These are phyloP conservation scores for Lachnellula cervina DNA, from an alignment of 2,329 filamentous ascomycete species.

Conservation along the genomic window DNA sequence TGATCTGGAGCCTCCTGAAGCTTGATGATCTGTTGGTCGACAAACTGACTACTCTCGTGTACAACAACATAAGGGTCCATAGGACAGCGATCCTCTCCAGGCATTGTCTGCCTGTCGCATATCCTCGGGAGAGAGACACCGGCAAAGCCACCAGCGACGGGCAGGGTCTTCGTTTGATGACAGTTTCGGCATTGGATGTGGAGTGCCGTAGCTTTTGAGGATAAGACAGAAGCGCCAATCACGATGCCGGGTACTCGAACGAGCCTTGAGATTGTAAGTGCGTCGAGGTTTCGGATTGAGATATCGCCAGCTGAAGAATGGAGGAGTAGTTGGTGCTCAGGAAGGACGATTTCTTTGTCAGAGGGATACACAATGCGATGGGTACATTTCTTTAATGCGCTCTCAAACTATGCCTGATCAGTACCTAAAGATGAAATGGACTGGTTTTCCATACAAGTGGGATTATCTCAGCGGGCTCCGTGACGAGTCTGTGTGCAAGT, in stretches of 20 bases:
- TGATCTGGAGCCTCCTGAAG: constrained; percentile 96
- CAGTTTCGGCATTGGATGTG: constrained; percentile 88
- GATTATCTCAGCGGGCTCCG: constrained; percentile 87
- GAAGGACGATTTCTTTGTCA: constrained; percentile 60
- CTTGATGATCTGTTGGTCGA: constrained; percentile 97
- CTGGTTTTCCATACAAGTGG: constrained; percentile 63
- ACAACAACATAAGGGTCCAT: constrained; percentile 94
- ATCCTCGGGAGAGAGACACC: constrained; percentile 78
- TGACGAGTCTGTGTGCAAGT: constrained; percentile 81
- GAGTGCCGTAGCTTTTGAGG: constrained; percentile 86
- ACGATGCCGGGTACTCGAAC: constrained; percentile 96
- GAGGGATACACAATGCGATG: constrained; percentile 88
- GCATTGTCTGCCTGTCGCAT: constrained; percentile 61
- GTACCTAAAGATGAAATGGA: background rate
- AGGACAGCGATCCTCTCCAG: constrained; percentile 76
- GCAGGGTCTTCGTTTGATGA: constrained; percentile 63
- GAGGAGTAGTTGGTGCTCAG: constrained; percentile 89
- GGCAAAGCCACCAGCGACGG: constrained; percentile 79
- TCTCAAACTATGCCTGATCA: constrained; percentile 66
- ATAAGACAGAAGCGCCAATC: constrained; percentile 93
- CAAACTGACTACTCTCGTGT: constrained; percentile 90
- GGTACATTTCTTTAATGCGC: constrained; percentile 83
- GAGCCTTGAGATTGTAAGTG: constrained; percentile 87
- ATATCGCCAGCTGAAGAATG: constrained; percentile 88
- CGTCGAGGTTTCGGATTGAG: constrained; percentile 90